These are phyloP conservation scores for Coniosporium tulheliwenetii DNA, from an alignment of 2,329 filamentous ascomycete genomes.

Conservation along the genomic window DNA sequence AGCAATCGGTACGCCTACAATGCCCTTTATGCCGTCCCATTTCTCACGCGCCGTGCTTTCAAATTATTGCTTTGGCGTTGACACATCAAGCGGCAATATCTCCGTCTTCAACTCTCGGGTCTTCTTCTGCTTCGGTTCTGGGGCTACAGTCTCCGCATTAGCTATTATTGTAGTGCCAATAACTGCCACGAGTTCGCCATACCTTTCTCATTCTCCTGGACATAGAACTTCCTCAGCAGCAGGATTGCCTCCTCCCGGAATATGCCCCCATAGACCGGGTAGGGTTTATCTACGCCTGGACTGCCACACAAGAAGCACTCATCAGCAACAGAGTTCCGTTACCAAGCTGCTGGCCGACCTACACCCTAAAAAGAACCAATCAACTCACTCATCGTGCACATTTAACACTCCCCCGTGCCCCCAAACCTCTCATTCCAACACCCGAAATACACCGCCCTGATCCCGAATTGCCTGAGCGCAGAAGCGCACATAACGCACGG, in stretches of 20 bases:
- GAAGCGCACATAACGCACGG: constrained; percentile 99
- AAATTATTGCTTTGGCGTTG: neutral
- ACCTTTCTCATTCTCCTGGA: constrained; percentile 94
- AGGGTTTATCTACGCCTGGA: constrained; percentile 60
- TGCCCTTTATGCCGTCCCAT: no score
- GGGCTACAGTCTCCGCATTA: constrained; percentile 24
- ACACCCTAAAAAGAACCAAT: constrained; percentile 2
- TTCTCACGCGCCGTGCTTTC: no score
- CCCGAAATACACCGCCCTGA: constrained; percentile 85
- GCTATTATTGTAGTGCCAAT: neutral
- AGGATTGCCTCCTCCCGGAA: constrained; percentile 88
- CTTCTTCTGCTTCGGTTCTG: constrained; percentile 49
- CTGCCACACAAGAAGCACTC: constrained; percentile 31
- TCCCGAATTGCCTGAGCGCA: constrained; percentile 71
- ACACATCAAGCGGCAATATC: constrained; percentile 30
- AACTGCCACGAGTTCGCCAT: constrained; percentile 5
- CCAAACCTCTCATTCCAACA: constrained; percentile 95
- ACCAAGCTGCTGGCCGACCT: neutral
- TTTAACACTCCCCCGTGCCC: constrained; percentile 88
- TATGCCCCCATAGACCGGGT: constrained; percentile 72
- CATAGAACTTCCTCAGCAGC: constrained; percentile 82
- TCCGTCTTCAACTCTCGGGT: constrained; percentile 46
- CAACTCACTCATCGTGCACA: constrained; percentile 53
- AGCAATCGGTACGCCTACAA: no score
- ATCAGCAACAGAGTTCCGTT: no score